phyloP scores from a whole-genome alignment of 164 flowering plant genomes.

The Vitis cinerea region DNA sequence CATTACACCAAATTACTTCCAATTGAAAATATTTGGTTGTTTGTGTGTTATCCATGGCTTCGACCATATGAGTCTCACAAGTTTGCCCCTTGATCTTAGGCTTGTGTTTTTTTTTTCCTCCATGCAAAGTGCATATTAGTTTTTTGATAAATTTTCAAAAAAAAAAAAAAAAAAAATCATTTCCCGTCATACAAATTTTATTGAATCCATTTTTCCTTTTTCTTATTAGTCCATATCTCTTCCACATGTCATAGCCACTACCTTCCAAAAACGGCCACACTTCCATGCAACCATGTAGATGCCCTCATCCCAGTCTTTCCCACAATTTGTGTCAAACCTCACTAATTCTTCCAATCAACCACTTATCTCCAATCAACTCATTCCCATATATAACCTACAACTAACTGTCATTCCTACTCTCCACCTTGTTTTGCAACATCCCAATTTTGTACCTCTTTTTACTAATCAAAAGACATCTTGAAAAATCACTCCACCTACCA shows the following conservation, averaged over 20 bases:
- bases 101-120: background rate
- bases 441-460: too few species aligned
- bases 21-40: slow-evolving; percentile 1
- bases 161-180: too few species aligned
- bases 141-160: background rate
- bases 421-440: too few species aligned
- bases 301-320: too few species aligned
- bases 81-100: background rate
- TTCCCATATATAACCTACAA: too few species aligned
- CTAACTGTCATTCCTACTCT: too few species aligned
- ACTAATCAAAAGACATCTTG: too few species aligned
- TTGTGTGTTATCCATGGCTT: background rate
- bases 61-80: slow-evolving; percentile 4
- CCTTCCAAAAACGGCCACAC: background rate
- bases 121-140: slow-evolving; percentile 6
- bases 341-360: too few species aligned
- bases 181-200: too few species aligned
- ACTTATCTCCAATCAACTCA: too few species aligned
- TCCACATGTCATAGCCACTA: background rate
- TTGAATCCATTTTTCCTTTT: background rate
- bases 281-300: background rate
- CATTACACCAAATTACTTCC: background rate
- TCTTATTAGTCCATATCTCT: background rate
- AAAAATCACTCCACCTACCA: too few species aligned
- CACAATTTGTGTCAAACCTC: too few species aligned